Base-by-base conservation (phyloP, 164 flowering plant genomes). In the Berberis thunbergii region DNA sequence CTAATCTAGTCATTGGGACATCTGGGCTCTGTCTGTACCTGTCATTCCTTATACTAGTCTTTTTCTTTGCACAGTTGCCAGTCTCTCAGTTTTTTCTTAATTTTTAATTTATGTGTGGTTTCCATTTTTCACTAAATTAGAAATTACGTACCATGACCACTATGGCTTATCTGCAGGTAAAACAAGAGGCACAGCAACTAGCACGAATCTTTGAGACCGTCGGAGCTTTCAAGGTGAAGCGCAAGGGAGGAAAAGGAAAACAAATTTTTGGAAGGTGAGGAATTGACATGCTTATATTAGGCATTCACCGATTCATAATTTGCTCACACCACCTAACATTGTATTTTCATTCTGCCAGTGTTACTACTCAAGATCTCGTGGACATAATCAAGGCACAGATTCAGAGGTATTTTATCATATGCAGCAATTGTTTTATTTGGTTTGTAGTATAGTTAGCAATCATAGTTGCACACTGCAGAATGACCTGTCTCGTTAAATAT, bases 301-400 rank as follows among this genome's bases (percentile, higher is more conserved):
- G 39, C 0, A 42, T 49, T 3, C 0, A 44, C 49, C 9, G 1
- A 53, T 46, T 43, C 2, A 7, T 57, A 38, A 4, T 59, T 66
- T 53, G 11, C 48, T n/a, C 57, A 39, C 38, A 26, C 13, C 44
- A 9, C 64, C 67, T 76, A 49, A 76, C 45, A 43, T 45, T 4
- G 39, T 13, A n/a, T 8, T 56, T n/a, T 49, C 44, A 57, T 2
- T 69, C 54, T 64, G 81, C 39, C 81, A 90, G 98, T 69, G 95
- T 94, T 48, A 91, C 95, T 43, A 73, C 89, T 61, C 97, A 94
- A 79, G 98, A 91, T 80, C 86, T 94, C 64, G 96, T 86, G 59
- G 97, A 94, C 81, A 86, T 91, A 41, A 87, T 94, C 77, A 91
- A 91, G 80, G 91, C 95, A 39, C 98, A 94, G 70, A 85, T 90